Evolutionary conservation across 2,329 filamentous ascomycete genomes (phyloP).

Genomic region (Dactylellina parvicollis): DNA sequence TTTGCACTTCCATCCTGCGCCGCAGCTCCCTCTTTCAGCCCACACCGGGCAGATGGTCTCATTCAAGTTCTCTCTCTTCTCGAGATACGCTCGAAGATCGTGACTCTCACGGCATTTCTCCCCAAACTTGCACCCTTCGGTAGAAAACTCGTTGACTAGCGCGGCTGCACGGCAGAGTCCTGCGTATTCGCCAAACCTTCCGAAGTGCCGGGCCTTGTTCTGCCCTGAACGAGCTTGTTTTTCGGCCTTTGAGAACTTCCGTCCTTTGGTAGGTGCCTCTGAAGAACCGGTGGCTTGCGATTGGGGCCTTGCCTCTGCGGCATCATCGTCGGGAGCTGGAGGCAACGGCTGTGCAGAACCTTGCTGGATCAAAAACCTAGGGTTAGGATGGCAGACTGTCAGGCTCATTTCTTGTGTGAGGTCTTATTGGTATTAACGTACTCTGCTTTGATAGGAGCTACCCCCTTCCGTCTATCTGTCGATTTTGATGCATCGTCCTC

Average conservation of each 20-base stretch:
- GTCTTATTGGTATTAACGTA: constrained; percentile 19
- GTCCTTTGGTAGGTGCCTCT: constrained; percentile 35
- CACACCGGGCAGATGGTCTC: constrained; percentile 83
- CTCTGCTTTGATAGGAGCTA: constrained; percentile 56
- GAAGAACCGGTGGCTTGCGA: constrained; percentile 18
- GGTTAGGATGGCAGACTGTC: constrained; percentile 2
- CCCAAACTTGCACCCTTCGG: constrained; percentile 75
- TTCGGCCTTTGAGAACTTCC: constrained; percentile 47
- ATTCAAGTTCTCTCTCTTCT: constrained; percentile 81
- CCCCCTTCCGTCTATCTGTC: constrained; percentile 35
- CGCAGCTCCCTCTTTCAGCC: constrained; percentile 78
- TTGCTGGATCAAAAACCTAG: constrained; percentile 43
- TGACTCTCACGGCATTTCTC: constrained; percentile 84
- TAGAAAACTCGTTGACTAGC: constrained; percentile 47
- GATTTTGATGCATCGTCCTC: constrained; percentile 32
- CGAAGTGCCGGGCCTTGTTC: constrained; percentile 58
- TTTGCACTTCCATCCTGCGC: constrained; percentile 87
- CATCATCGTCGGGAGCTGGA: constrained; percentile 55
- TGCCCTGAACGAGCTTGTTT: constrained; percentile 55
- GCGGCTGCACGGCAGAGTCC: constrained; percentile 41
- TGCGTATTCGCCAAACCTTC: constrained; percentile 55
- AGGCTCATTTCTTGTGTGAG: constrained; percentile 4
- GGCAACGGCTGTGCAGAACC: constrained; percentile 31
- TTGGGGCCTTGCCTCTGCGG: constrained; percentile 51
- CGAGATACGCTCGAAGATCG: constrained; percentile 84